Base-by-base conservation (phyloP, 345 rosid species). In the Citrus maxima region DNA sequence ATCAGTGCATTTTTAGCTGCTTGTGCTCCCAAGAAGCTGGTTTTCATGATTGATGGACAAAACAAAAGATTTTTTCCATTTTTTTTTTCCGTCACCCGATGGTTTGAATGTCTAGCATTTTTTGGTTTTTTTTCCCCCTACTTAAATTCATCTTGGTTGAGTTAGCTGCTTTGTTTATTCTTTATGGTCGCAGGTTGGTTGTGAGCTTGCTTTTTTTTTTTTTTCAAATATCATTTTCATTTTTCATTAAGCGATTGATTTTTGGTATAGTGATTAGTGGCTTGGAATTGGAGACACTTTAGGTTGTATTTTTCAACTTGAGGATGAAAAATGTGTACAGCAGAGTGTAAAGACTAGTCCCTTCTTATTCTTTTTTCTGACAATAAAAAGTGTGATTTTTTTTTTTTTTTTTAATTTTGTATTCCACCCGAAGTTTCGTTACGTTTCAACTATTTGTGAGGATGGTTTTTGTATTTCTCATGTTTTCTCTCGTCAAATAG, bases 1-100 rank as follows among this genome's bases (percentile, higher is more conserved):
- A 84, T 76, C 90, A 87, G 96, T 94, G 93, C 93, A 79, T 92
- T 90, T 91, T 87, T 86, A 88, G 94, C 95, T 91, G 94, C 91
- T 88, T 92, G 93, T 91, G 93, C 88, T 87, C 95, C 91, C 90
- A 75, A 87, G 86, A 85, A 86, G 84, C 79, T 78, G 84, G 83
- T 80, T 76, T 82, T 27, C 77, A 58, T 70, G 76, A 70, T 80
- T 73, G 78, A 72, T 75, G 67, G 63, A 77, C 78, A 38, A 78
- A 77, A 80, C 28, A 63, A 71, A 60, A 79, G n/a, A 61, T 73
- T 78, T 82, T 77, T 78, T 34, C 70, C 61, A 2, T 6, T 4
- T 22, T 74, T 74, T 74, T 80, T 77, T 63, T 73, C 30, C 65
- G 49, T 72, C 78, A 80, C 77, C n/a, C 71, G 80, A 77, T 73